These are phyloP conservation scores for Amanita muscaria DNA, from an alignment of 768 basidiomycete genomes.

Conservation along the genomic window DNA sequence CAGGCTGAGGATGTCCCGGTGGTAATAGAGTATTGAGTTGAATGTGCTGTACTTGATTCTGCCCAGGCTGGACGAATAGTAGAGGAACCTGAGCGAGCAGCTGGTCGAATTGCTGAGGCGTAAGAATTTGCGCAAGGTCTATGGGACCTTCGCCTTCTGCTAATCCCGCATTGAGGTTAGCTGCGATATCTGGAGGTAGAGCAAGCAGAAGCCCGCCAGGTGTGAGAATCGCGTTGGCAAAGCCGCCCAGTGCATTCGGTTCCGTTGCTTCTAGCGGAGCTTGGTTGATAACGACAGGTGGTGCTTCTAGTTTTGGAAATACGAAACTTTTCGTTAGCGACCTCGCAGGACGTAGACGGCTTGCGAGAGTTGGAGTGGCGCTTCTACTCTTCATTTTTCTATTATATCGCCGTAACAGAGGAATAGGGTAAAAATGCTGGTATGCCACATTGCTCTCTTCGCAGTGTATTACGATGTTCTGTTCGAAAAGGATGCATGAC, in stretches of 20 bases:
- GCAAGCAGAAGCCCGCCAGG: constrained; percentile 3
- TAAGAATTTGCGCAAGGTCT: constrained; percentile 4
- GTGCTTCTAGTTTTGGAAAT: constrained; percentile 27
- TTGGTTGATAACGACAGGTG: constrained; percentile 4
- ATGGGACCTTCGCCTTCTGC: constrained; percentile 1
- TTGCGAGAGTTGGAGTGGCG: constrained; percentile 31
- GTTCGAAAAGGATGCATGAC: constrained; percentile 64
- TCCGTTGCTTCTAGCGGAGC: background rate
- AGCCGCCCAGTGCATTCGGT: background rate
- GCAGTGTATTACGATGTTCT: constrained; percentile 64
- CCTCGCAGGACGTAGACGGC: constrained; percentile 32
- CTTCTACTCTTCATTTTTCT: constrained; percentile 18
- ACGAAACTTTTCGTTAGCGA: constrained; percentile 45
- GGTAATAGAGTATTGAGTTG: background rate
- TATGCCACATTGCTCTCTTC: constrained; percentile 58
- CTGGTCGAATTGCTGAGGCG: constrained; percentile 5
- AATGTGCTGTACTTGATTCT: background rate
- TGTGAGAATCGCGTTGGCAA: constrained; percentile 5
- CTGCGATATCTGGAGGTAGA: constrained; percentile 4
- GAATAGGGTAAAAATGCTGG: constrained; percentile 62
- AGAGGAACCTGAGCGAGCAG: constrained; percentile 4
- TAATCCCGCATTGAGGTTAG: constrained; percentile 1
- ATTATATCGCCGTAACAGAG: constrained; percentile 28
- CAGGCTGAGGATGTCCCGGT: background rate
- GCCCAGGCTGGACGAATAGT: background rate